Conservation (phyloP, 192 early-diverging fungal genomes). For the Radiomyces spectabilis region DNA sequence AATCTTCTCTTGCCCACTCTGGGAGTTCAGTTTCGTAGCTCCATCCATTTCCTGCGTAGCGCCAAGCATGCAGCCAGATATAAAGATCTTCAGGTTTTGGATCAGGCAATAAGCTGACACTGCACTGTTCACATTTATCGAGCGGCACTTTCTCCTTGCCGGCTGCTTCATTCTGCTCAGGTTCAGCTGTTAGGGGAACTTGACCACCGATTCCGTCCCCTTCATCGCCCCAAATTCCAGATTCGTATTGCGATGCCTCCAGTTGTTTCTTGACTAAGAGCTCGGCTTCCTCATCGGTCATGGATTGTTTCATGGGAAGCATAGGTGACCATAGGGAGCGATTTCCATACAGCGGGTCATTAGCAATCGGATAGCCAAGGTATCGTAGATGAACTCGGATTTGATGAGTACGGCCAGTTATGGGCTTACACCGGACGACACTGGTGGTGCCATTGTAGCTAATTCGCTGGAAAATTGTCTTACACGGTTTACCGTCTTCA, state of each 20-base stretch:
- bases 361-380: slow-evolving; percentile 88
- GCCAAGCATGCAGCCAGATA: slow-evolving; percentile 91
- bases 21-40: slow-evolving; percentile 73
- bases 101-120: slow-evolving; percentile 46
- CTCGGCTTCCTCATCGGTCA: slow-evolving; percentile 13
- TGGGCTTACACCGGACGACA: slow-evolving; percentile 72
- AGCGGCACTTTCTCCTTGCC: too few species aligned
- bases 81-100: slow-evolving; percentile 65
- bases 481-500: slow-evolving; percentile 73
- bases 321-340: slow-evolving; percentile 13
- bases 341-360: slow-evolving; percentile 89
- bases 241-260: slow-evolving; percentile 1
- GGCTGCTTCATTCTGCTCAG: too few species aligned
- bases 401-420: slow-evolving; percentile 94
- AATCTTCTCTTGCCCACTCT: slow-evolving; percentile 64
- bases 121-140: too few species aligned
- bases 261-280: slow-evolving; percentile 6
- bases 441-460: slow-evolving; percentile 59
- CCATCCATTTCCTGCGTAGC: slow-evolving; percentile 71
- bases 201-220: too few species aligned
- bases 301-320: slow-evolving; percentile 4
- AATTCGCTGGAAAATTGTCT: slow-evolving; percentile 68
- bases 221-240: slow-evolving; percentile 20
- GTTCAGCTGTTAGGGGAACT: too few species aligned
- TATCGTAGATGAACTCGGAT: slow-evolving; percentile 95